Evolutionary conservation across 768 basidiomycete genomes (phyloP).

Genomic region (Leccinum arenicola): DNA sequence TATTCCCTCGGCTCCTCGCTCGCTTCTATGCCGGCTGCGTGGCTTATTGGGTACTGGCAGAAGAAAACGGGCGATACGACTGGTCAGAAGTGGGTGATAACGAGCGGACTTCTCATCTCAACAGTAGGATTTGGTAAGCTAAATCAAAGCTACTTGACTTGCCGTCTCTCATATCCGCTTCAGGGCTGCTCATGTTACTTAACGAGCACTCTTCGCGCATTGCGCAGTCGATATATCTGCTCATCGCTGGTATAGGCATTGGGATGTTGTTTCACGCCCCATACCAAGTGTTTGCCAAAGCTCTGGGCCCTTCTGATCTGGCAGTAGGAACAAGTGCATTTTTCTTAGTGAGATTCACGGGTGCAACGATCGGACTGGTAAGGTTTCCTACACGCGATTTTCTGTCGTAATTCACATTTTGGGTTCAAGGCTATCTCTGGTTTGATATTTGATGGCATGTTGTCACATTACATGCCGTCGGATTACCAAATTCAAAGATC

Average conservation of each 20-base stretch:
- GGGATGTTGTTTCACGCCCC: constrained; percentile 87
- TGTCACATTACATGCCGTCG: constrained; percentile 48
- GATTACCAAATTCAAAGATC: constrained; percentile 40
- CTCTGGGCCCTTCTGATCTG: constrained; percentile 61
- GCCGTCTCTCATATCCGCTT: constrained; percentile 12
- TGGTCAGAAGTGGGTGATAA: constrained; percentile 66
- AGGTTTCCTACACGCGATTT: constrained; percentile 24
- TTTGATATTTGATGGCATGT: constrained; percentile 61
- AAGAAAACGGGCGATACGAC: constrained; percentile 50
- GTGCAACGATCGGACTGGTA: constrained; percentile 79
- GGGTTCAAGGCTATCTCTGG: constrained; percentile 66
- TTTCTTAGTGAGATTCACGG: constrained; percentile 84
- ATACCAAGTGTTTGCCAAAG: constrained; percentile 73
- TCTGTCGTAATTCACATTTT: constrained; percentile 16
- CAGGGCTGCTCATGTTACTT: constrained; percentile 69
- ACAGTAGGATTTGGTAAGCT: constrained; percentile 70
- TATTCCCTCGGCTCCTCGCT: constrained; percentile 84
- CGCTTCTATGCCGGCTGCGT: constrained; percentile 83
- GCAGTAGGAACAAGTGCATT: constrained; percentile 84
- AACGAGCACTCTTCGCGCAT: constrained; percentile 46
- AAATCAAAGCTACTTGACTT: constrained; percentile 10
- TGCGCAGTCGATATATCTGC: constrained; percentile 54
- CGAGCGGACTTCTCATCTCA: constrained; percentile 61
- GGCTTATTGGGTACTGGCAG: constrained; percentile 73
- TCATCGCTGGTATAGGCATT: constrained; percentile 73